Base-by-base conservation (phyloP, 169 alveolate genomes). In the Cryptosporidium canis region DNA sequence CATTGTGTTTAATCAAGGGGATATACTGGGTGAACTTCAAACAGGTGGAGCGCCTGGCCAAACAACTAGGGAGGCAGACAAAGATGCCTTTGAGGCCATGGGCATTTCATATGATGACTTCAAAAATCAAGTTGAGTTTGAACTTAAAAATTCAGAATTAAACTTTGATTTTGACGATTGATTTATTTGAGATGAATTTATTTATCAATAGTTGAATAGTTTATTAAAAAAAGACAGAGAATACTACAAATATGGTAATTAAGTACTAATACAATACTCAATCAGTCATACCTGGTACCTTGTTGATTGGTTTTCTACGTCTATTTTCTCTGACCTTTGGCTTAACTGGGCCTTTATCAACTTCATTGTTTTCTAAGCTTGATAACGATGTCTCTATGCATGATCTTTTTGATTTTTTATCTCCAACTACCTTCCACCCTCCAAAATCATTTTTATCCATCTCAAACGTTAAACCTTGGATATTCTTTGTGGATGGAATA, bases 201-300 rank as follows among this genome's bases (percentile, higher is more conserved):
- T 1, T 51, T 48, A 48, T n/a, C 58, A 48, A 48, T n/a, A 48
- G 35, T 3, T n/a, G 24, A 51, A 51, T 18, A 51, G 3, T 18
- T 6, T 14, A 45, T 45, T 45, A 51, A 51, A 1, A 51, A 63
- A 63, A 35, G 24, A 12, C 18, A 27, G 44, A 63, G 31, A 63
- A 63, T n/a, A 63, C 24, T 63, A 21, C 63, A 21, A 51, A 63
- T 63, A 29, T 63, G 31, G 31, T 14, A 63, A 16, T 16, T 63
- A 63, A 63, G 47, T 63, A 35, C 31, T 63, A 39, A 16, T 63
- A 63, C 31, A 63, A n/a, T 55, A 0, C 66, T 55, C 64, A 77
- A 21, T 77, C 87, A 1, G 87, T 77, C 87, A 77, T 77, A 43
- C 87, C 87, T 14, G 87, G 87, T 2, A 77, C 87, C 33, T 44